phyloP scores from a whole-genome alignment of 176 grass and related monocot species.

The Stipa capillata region DNA sequence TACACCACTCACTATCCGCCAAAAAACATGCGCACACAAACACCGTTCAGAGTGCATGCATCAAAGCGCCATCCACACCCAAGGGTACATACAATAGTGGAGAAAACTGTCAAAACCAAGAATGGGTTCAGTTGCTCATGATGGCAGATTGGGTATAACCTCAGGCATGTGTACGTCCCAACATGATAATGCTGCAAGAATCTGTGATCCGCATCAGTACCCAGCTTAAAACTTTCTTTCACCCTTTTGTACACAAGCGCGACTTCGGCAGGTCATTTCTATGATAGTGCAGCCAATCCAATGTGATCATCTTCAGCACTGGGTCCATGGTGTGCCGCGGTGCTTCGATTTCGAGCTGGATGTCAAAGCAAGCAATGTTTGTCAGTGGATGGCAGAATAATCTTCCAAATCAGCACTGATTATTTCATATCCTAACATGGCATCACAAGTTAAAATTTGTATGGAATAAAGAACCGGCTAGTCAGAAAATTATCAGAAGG shows the following conservation, averaged over 20 bases:
- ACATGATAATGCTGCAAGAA: conserved; percentile 19
- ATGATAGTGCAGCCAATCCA: conserved; percentile 74
- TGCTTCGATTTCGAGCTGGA: conserved; percentile 61
- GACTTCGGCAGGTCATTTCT: conserved; percentile 10
- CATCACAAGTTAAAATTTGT: background rate
- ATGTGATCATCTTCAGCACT: conserved; percentile 58
- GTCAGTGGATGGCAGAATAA: background rate
- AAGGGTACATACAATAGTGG: background rate
- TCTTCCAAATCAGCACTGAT: background rate
- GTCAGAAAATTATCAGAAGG: background rate
- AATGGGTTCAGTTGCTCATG: background rate
- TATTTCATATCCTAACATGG: background rate
- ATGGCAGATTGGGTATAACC: background rate
- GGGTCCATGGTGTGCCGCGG: conserved; percentile 28
- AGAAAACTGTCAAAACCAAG: background rate
- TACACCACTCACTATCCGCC: background rate
- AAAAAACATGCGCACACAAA: background rate
- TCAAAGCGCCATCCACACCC: background rate
- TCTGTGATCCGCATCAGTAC: background rate
- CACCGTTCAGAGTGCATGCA: background rate
- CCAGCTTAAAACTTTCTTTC: background rate
- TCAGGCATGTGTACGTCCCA: background rate
- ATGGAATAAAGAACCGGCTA: background rate
- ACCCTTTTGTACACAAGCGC: conserved; percentile 18
- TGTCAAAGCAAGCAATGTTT: conserved; percentile 5